Conservation (phyloP, 192 early-diverging fungal genomes). For the Linnemannia elongata region DNA sequence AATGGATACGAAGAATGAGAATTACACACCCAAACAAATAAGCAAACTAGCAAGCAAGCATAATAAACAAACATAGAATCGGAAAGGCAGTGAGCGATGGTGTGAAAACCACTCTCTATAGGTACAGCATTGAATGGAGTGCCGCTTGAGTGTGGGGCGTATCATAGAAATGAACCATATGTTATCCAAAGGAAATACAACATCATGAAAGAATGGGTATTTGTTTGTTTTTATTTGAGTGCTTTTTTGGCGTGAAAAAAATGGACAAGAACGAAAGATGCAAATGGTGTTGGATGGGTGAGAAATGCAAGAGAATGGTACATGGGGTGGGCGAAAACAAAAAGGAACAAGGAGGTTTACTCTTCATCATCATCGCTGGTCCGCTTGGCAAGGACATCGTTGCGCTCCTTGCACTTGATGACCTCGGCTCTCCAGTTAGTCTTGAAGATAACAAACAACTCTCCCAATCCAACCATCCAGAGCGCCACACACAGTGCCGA, state of each 20-base stretch:
- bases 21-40: not conserved
- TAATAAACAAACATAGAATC: not conserved
- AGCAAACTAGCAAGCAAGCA: not conserved
- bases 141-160: too few relatives aligned
- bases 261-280: not conserved
- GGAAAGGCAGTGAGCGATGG: not conserved
- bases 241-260: not conserved
- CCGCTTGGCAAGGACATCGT: constrained; percentile 27
- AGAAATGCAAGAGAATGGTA: not conserved
- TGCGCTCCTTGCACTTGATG: constrained; percentile 41
- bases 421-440: constrained; percentile 57
- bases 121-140: too few relatives aligned
- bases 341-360: not conserved
- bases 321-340: not conserved
- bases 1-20: not conserved
- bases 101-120: not conserved
- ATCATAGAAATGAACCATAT: too few relatives aligned
- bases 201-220: too few relatives aligned
- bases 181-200: too few relatives aligned
- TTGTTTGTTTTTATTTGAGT: too few relatives aligned
- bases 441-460: constrained; percentile 49
- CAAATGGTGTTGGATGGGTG: not conserved
- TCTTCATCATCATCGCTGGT: not conserved
- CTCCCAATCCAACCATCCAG: constrained; percentile 52
- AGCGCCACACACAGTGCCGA: constrained; percentile 67